phyloP scores from a whole-genome alignment of 2,329 filamentous ascomycete genomes.

The Ampelomyces quisqualis region DNA sequence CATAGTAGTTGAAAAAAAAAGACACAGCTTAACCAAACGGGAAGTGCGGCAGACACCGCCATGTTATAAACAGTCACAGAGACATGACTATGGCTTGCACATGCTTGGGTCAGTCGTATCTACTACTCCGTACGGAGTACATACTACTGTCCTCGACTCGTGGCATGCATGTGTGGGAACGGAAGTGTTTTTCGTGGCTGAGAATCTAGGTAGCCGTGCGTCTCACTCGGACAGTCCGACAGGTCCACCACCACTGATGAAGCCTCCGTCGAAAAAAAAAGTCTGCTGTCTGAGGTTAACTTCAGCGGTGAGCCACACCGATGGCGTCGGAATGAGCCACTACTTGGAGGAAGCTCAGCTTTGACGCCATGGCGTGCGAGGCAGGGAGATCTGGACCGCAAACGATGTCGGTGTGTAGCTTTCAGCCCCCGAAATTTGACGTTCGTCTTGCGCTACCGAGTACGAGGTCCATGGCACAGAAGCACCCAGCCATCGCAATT shows the following conservation, averaged over 20 bases:
- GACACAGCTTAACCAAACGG: too few relatives aligned
- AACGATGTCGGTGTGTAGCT: conserved; percentile 1
- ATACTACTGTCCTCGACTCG: conserved; percentile 1
- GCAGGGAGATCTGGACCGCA: conserved; percentile 2
- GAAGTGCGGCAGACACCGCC: too few relatives aligned
- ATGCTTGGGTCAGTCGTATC: neutral
- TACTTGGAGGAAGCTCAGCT: neutral
- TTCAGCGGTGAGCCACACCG: neutral
- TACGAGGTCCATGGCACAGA: conserved; percentile 12
- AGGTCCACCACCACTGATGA: too few relatives aligned
- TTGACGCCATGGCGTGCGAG: conserved; percentile 7
- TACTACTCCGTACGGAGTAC: too few relatives aligned
- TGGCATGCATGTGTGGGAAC: conserved; percentile 1
- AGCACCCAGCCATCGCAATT: conserved; percentile 24
- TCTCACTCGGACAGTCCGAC: neutral
- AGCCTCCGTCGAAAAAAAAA: conserved; percentile 1
- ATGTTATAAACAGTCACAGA: conserved; percentile 1
- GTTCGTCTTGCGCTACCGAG: conserved; percentile 5
- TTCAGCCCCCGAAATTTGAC: conserved; percentile 16
- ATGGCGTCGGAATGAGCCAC: neutral
- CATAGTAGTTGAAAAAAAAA: neutral
- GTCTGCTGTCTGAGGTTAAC: neutral
- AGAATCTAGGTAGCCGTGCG: neutral
- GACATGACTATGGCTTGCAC: neutral
- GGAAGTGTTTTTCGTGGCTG: neutral